phyloP scores from a whole-genome alignment of 176 grass and related monocot genomes.

The Raddia guianensis region DNA sequence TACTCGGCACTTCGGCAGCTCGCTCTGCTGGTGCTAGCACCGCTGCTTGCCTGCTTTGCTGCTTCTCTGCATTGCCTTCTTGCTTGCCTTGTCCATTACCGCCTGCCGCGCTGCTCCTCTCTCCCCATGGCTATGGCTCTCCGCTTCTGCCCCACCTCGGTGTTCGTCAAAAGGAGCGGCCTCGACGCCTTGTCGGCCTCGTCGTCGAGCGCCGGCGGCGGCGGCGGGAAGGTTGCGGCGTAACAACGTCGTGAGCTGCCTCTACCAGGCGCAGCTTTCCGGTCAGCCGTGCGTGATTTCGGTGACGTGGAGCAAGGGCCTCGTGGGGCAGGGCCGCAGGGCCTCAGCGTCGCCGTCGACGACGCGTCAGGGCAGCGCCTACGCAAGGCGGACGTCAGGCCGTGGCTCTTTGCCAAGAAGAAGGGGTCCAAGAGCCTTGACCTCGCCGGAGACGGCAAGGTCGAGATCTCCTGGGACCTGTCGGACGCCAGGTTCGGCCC shows the following conservation, averaged over 20 bases:
- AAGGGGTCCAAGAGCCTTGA: conserved; percentile 42
- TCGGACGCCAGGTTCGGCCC: conserved; percentile 41
- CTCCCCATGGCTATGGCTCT: not conserved
- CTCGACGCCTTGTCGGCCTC: conserved; percentile 12
- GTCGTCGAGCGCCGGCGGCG: not conserved
- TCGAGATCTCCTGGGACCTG: conserved; percentile 51
- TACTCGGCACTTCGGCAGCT: not conserved
- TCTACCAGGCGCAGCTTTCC: conserved; percentile 48
- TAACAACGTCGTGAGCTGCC: conserved; percentile 50
- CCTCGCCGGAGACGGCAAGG: not conserved
- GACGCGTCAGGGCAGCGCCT: conserved; percentile 25
- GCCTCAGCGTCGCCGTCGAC: conserved; percentile 33
- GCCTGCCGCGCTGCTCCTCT: not conserved
- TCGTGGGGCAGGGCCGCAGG: conserved; percentile 39
- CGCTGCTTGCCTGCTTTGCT: not conserved
- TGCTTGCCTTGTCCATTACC: not conserved
- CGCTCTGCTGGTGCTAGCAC: not conserved
- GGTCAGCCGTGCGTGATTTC: conserved; percentile 35
- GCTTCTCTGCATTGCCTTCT: not conserved
- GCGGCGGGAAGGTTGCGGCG: conserved; percentile 2
- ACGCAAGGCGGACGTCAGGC: conserved; percentile 39
- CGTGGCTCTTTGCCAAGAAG: conserved; percentile 45
- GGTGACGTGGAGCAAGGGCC: conserved; percentile 38
- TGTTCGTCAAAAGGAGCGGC: conserved; percentile 25
- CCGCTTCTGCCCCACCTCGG: not conserved